phyloP scores from a whole-genome alignment of 176 grass and related monocot species.

The Puya raimondii region DNA sequence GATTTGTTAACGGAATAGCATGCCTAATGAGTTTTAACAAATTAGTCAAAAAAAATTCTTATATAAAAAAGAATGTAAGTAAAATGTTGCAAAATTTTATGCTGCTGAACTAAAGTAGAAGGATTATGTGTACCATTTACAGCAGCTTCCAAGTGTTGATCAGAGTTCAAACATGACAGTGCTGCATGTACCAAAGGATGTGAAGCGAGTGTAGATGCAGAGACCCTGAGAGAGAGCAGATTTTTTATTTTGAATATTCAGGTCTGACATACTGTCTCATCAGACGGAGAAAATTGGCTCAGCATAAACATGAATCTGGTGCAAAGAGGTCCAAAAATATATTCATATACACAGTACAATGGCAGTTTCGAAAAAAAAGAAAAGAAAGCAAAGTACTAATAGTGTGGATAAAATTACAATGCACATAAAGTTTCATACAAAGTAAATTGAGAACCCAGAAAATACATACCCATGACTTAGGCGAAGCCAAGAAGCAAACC shows the following conservation, averaged over 20 bases:
- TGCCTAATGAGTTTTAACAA: no score
- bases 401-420: no score
- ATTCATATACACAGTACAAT: not conserved
- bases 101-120: conserved; percentile 19
- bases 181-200: conserved; percentile 79
- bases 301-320: not conserved
- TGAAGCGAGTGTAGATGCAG: conserved; percentile 57
- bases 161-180: conserved; percentile 66
- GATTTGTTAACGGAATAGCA: no score
- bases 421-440: no score
- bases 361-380: not conserved
- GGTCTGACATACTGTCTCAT: not conserved
- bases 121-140: conserved; percentile 69
- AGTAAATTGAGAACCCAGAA: conserved; percentile 16
- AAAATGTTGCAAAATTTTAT: not conserved
- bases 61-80: not conserved
- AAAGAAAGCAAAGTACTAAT: not conserved
- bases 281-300: no score
- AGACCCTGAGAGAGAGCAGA: conserved; percentile 48
- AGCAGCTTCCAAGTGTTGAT: conserved; percentile 74
- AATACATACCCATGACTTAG: conserved; percentile 78
- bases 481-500: conserved; percentile 93
- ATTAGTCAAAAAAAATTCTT: not conserved
- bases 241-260: conserved; percentile 15
- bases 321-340: not conserved